These are phyloP conservation scores for Rossbeevera mucosa DNA, from an alignment of 768 basidiomycete genomes.

Conservation along the genomic window DNA sequence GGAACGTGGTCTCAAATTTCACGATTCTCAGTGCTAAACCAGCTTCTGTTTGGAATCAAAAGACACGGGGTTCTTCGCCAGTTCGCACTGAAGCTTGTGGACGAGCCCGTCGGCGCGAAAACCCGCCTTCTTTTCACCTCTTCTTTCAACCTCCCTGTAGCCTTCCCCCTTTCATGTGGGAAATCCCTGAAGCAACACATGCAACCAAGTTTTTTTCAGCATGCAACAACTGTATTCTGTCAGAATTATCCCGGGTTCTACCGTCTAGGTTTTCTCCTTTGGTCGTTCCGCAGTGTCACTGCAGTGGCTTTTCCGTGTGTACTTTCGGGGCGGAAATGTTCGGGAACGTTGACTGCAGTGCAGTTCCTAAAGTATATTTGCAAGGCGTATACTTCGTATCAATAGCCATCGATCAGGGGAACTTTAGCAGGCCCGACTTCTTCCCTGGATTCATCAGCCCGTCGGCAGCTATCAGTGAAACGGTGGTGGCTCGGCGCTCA, in stretches of 20 bases:
- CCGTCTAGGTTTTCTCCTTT: not conserved
- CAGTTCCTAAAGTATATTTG: not conserved
- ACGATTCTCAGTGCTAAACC: not conserved
- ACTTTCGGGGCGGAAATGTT: not conserved
- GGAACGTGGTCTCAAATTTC: not conserved
- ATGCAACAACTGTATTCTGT: not conserved
- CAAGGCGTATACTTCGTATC: not conserved
- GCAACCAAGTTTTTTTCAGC: not conserved
- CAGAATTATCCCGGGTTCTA: not conserved
- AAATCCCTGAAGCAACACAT: not conserved
- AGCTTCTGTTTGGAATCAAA: not conserved
- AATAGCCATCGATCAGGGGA: not conserved
- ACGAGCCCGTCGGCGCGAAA: not conserved
- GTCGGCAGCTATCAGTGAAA: not conserved
- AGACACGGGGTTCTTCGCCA: not conserved
- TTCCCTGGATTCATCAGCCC: not conserved
- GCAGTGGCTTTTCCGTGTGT: not conserved
- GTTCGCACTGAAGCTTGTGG: not conserved
- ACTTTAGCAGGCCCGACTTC: not conserved
- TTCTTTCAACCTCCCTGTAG: not conserved
- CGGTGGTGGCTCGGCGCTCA: not conserved
- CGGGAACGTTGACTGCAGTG: not conserved
- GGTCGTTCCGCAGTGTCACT: not conserved
- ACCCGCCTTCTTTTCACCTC: not conserved
- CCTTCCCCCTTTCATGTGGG: conserved; percentile 1